These are phyloP conservation scores for Galerina marginata DNA, from an alignment of 768 basidiomycete genomes.

Conservation along the genomic window DNA sequence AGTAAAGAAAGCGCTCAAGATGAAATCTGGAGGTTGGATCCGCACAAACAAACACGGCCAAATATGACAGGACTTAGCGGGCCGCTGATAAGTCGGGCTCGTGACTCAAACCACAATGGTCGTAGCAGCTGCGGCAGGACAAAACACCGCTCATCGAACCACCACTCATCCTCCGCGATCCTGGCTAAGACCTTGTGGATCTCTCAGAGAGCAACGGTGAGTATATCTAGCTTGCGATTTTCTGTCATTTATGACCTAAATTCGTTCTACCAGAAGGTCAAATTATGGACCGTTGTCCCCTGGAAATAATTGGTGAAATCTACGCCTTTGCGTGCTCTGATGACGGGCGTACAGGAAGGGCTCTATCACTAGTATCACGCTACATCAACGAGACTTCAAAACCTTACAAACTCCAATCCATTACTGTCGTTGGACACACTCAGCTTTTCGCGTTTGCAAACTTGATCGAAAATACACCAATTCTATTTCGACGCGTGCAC, in stretches of 20 bases:
- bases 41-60: not conserved
- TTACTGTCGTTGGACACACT: slow-evolving; percentile 31
- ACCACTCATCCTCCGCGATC: too few relatives aligned
- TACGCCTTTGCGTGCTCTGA: slow-evolving; percentile 41
- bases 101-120: too few relatives aligned
- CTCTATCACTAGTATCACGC: slow-evolving; percentile 41
- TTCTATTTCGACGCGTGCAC: slow-evolving; percentile 18
- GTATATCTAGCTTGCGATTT: too few relatives aligned
- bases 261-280: too few relatives aligned
- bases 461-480: slow-evolving; percentile 27
- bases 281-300: slow-evolving; percentile 23
- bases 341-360: slow-evolving; percentile 39
- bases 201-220: too few relatives aligned
- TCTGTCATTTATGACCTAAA: too few relatives aligned
- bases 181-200: too few relatives aligned
- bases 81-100: too few relatives aligned
- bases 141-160: too few relatives aligned
- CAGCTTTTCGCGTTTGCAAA: slow-evolving; percentile 34
- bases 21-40: not conserved
- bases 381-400: slow-evolving; percentile 32
- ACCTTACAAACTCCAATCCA: slow-evolving; percentile 33
- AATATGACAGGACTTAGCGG: too few relatives aligned
- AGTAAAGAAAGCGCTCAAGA: slow-evolving; percentile 1
- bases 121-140: too few relatives aligned
- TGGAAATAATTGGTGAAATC: slow-evolving; percentile 23